Percentiles rank a stretch among this genome's conserved stretches.
Evolutionary conservation across 352 stramenopile genomes (phyloP).

Genomic region (Globisporangium lucens): DNA sequence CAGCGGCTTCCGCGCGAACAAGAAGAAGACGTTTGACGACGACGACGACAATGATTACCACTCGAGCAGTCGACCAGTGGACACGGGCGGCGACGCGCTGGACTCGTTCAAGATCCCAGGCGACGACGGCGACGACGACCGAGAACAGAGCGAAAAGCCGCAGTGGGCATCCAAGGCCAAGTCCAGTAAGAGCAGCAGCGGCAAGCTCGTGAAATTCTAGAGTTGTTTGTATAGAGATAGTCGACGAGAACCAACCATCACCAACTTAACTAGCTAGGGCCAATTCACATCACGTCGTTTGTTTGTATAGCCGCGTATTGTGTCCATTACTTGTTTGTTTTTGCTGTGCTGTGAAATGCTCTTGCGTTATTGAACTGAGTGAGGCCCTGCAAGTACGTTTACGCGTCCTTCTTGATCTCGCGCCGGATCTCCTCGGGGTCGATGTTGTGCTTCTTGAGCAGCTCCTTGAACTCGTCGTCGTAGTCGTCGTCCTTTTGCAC

Average conservation of each 20-base stretch:
- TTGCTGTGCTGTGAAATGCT: background rate
- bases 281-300: background rate
- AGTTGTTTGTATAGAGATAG: background rate
- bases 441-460: slow-evolving; percentile 79
- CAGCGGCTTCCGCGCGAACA: slow-evolving; percentile 59
- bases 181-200: slow-evolving; percentile 6
- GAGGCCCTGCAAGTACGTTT: background rate
- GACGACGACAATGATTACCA: slow-evolving; percentile 43
- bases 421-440: slow-evolving; percentile 53
- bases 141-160: slow-evolving; percentile 10
- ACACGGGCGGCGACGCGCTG: slow-evolving; percentile 17
- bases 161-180: slow-evolving; percentile 20
- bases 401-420: slow-evolving; percentile 27
- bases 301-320: slow-evolving; percentile 1
- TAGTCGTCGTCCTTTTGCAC: slow-evolving; percentile 64
- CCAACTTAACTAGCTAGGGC: background rate
- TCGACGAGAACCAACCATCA: background rate
- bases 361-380: background rate
- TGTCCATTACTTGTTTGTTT: background rate
- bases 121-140: slow-evolving; percentile 27
- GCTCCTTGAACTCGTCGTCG: slow-evolving; percentile 82
- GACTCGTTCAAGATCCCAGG: slow-evolving; percentile 28
- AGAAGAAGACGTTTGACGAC: slow-evolving; percentile 73
- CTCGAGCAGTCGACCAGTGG: slow-evolving; percentile 1
- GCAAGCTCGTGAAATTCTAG: slow-evolving; percentile 54